Evolutionary conservation across 2,329 filamentous ascomycete genomes (phyloP).

Genomic region (Domatiomyces catenatus): DNA sequence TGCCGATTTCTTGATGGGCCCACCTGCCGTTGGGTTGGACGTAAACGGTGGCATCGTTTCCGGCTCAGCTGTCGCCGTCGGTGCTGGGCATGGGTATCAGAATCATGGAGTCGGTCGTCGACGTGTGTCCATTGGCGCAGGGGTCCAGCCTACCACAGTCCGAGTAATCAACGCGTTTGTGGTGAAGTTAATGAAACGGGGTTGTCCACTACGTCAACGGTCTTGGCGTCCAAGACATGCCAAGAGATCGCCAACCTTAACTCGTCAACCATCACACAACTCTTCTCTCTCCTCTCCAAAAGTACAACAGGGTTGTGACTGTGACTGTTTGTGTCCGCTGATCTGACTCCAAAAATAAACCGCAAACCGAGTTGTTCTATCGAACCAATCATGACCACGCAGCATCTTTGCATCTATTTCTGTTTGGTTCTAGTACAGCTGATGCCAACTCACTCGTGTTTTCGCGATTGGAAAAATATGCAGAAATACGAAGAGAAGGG

Average conservation of each 20-base stretch:
- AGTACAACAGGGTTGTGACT: neutral
- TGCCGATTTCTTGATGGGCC: slow-evolving; percentile 62
- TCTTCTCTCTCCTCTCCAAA: neutral
- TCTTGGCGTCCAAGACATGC: neutral
- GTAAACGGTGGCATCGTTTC: neutral
- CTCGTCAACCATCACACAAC: neutral
- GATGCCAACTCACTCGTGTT: no score
- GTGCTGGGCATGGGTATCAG: neutral
- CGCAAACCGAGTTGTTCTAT: neutral
- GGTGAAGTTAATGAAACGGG: neutral
- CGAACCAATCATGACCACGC: neutral
- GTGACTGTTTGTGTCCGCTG: neutral
- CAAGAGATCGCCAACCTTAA: neutral
- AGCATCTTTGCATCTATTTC: neutral
- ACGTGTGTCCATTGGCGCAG: neutral
- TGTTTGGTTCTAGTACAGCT: no score
- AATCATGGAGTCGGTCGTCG: neutral
- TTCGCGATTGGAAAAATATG: no score
- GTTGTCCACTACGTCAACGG: neutral
- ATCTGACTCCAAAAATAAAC: neutral
- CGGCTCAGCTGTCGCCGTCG: neutral
- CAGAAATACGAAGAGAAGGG: no score
- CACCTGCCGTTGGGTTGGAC: neutral
- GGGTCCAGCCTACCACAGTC: no score
- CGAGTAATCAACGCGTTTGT: neutral